phyloP scores from a whole-genome alignment of 768 basidiomycete genomes.

The Russula compacta region DNA sequence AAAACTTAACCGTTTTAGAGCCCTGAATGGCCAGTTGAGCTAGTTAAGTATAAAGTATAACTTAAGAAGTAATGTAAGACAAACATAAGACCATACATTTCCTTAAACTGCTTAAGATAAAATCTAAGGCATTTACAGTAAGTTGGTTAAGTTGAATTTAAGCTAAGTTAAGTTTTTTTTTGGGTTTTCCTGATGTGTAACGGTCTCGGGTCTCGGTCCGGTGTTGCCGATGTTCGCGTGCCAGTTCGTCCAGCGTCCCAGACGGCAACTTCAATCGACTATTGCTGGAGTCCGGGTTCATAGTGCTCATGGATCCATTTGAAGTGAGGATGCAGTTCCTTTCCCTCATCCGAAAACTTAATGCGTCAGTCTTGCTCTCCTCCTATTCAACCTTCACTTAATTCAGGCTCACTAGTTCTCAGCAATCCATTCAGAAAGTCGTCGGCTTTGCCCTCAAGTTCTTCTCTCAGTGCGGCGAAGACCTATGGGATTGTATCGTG shows the following conservation, averaged over 20 bases:
- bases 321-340: slow-evolving; percentile 73
- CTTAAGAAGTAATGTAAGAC: too few species aligned
- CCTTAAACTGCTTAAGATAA: too few species aligned
- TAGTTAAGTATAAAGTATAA: too few species aligned
- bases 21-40: too few species aligned
- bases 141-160: too few species aligned
- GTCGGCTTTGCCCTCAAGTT: slow-evolving; percentile 81
- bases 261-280: too few species aligned
- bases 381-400: slow-evolving; percentile 15
- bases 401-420: slow-evolving; percentile 46
- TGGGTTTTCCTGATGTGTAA: too few species aligned
- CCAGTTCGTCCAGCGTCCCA: too few species aligned
- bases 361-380: slow-evolving; percentile 42
- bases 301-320: slow-evolving; percentile 44
- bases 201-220: background rate
- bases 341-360: slow-evolving; percentile 48
- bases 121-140: too few species aligned
- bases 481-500: slow-evolving; percentile 87
- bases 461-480: slow-evolving; percentile 78
- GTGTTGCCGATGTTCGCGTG: background rate
- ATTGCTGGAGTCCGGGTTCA: background rate
- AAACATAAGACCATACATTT: too few species aligned
- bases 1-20: too few species aligned
- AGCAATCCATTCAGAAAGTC: slow-evolving; percentile 82
- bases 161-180: too few species aligned